Base-by-base conservation (phyloP, 768 basidiomycete genomes). In the Lanmaoa rubissima region DNA sequence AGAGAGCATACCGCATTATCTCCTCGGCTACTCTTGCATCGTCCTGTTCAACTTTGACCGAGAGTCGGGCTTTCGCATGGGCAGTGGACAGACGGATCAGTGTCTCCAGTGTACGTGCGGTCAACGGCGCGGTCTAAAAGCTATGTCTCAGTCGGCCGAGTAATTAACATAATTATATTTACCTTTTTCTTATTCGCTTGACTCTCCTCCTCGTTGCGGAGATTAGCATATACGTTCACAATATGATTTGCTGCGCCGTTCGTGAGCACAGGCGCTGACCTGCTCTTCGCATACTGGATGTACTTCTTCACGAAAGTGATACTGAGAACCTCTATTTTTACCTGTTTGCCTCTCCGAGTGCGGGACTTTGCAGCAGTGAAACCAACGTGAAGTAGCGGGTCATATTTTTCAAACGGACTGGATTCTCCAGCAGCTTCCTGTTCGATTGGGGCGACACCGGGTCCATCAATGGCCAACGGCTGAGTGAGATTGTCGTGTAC, bases 241-340 rank as follows among this genome's bases (percentile, higher is more conserved):
- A 99, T 98, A 71, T 88, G 83, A 70, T 97, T 94, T 54, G 95
- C 93, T 6, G 97, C 97, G 40, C 91, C 94, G 69, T 94, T 89
- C 8, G 92, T 96, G 61, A 98, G 75, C 24, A 82, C 85, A 2
- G 97, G 97, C 55, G 89, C 82, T 17, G 86, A 81, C 65, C 88
- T 86, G 73, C 85, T 90, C 76, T 98, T 98, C 42, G 96, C 91
- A 65, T 98, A 98, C 73, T 98, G 96, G 55, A 99, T 90, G 65
- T 95, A 98, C 74, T 98, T 98, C 76, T 99, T 99, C 70, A 99
- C 86, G 68, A 99, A 99, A 6, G 88, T 77, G 58, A 97, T 93
- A 64, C 86, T 93, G 55, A 99, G 79, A 39, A 99, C 87, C 73
- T 98, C 94, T 58, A 85, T 82, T 69, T 83, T 82, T 53, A 73